These are phyloP conservation scores for Stephania japonica DNA, from an alignment of 164 flowering plant genomes.

Conservation along the genomic window DNA sequence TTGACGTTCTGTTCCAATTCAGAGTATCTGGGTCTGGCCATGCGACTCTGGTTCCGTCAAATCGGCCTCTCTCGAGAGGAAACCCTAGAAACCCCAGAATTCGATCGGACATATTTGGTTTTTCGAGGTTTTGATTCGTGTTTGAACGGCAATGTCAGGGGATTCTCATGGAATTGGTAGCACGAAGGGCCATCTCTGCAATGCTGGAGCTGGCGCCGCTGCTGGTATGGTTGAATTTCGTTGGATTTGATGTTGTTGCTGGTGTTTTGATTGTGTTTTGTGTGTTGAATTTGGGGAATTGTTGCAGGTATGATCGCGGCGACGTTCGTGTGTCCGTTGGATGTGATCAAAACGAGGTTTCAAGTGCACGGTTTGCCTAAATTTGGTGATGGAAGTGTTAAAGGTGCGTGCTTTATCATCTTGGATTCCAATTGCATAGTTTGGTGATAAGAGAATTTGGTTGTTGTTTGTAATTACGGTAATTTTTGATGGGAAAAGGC, in stretches of 20 bases:
- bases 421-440: neutral
- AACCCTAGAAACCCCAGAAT: conserved; percentile 12
- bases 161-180: conserved; percentile 43
- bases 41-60: conserved; percentile 60
- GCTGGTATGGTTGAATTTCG: conserved; percentile 47
- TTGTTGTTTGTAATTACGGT: neutral
- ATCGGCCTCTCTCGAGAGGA: conserved; percentile 71
- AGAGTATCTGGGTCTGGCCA: conserved; percentile 46
- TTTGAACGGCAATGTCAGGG: conserved; percentile 29
- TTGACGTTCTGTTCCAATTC: neutral
- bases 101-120: conserved; percentile 1
- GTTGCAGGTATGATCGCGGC: conserved; percentile 83
- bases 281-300: conserved; percentile 5
- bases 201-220: conserved; percentile 95
- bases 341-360: conserved; percentile 92
- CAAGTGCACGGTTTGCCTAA: conserved; percentile 87
- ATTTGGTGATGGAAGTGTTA: conserved; percentile 37
- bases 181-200: conserved; percentile 59
- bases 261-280: neutral
- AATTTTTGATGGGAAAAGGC: neutral
- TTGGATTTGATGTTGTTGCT: neutral
- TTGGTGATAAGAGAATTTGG: neutral
- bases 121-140: conserved; percentile 7
- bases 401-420: conserved; percentile 35
- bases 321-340: conserved; percentile 96